phyloP scores from a whole-genome alignment of 257 asterid species.

The Plantago major region DNA sequence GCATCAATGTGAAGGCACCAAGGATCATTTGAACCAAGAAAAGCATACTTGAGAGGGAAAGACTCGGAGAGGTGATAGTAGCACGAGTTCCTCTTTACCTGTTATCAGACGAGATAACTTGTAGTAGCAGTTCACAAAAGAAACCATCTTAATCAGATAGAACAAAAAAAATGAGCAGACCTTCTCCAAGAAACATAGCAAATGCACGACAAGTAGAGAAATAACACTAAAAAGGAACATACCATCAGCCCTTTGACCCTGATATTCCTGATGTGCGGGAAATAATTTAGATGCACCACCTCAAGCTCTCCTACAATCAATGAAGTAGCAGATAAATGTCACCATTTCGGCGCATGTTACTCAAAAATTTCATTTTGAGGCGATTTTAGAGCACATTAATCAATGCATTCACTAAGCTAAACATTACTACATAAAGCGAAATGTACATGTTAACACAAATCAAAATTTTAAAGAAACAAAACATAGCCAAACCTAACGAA shows the following conservation, averaged over 20 bases:
- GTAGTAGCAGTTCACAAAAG: neutral
- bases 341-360: neutral
- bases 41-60: constrained; percentile 49
- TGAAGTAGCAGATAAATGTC: constrained; percentile 4
- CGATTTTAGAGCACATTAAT: too few species aligned
- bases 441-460: neutral
- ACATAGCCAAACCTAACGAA: neutral
- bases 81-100: constrained; percentile 46
- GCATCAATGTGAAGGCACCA: constrained; percentile 45
- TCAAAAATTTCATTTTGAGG: neutral
- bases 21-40: constrained; percentile 26
- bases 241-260: constrained; percentile 44
- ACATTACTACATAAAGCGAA: neutral
- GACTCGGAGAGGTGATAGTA: constrained; percentile 47
- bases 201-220: neutral
- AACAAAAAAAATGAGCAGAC: too few species aligned
- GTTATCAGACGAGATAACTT: constrained; percentile 10
- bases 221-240: constrained; percentile 12
- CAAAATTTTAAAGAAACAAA: neutral
- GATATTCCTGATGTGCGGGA: constrained; percentile 49
- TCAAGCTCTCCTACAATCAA: constrained; percentile 54
- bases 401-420: too few species aligned
- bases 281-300: constrained; percentile 54
- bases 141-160: neutral
- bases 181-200: too few species aligned